Percentiles rank a stretch among this genome's conserved stretches.
Conservation (phyloP, 2,329 filamentous ascomycete genomes). For the Teratosphaeria viscida region DNA sequence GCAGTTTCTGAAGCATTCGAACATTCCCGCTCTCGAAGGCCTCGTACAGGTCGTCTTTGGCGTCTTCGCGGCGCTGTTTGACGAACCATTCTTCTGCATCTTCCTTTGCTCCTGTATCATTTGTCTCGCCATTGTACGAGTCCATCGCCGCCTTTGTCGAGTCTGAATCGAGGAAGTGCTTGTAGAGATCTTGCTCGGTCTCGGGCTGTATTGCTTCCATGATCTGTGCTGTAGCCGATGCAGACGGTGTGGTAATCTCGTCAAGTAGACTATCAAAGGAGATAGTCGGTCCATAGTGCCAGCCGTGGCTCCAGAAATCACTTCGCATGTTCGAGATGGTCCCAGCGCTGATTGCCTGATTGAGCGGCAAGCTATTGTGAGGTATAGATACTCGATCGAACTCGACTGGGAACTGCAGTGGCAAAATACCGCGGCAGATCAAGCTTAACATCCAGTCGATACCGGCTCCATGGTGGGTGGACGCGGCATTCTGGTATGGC, state of each 20-base stretch:
- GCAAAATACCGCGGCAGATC: conserved; percentile 25
- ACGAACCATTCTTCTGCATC: conserved; percentile 1
- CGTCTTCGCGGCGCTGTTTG: conserved; percentile 3
- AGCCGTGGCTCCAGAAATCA: background rate
- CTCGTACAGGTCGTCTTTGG: conserved; percentile 5
- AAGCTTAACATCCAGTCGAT: conserved; percentile 28
- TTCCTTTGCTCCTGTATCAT: background rate
- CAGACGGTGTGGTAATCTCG: background rate
- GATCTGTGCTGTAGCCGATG: background rate
- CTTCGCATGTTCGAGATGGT: background rate
- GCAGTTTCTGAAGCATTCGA: background rate
- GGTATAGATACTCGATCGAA: background rate
- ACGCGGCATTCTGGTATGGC: conserved; percentile 10
- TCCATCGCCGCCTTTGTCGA: background rate
- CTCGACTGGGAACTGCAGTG: conserved; percentile 17
- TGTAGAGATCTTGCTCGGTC: conserved; percentile 46
- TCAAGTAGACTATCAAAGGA: background rate
- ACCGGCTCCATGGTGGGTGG: conserved; percentile 19
- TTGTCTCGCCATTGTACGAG: background rate
- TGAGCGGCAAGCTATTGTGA: background rate
- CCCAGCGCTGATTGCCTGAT: background rate
- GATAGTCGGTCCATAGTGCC: background rate
- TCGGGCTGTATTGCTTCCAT: conserved; percentile 5
- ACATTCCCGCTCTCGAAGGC: conserved; percentile 3
- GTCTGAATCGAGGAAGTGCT: conserved; percentile 14